Percentiles rank a stretch among this genome's conserved stretches.
Evolutionary conservation across 805 yeast species (phyloP).

Genomic region (Candida lessepsii): DNA sequence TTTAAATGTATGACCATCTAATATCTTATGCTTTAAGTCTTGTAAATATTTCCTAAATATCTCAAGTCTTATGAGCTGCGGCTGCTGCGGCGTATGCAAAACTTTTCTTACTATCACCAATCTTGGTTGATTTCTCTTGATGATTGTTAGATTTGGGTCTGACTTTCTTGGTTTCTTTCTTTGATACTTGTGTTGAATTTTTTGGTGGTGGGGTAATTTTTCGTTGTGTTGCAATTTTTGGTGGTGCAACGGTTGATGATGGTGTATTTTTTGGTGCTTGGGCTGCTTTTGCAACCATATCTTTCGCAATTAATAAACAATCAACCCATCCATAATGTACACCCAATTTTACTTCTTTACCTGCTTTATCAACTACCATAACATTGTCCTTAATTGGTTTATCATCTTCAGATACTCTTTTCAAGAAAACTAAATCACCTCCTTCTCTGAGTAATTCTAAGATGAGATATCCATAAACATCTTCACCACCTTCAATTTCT

Average conservation of each 20-base stretch:
- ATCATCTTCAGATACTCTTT: conserved; percentile 37
- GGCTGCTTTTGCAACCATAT: conserved; percentile 32
- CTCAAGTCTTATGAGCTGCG: conserved; percentile 36
- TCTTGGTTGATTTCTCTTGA: conserved; percentile 15
- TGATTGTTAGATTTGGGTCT: conserved; percentile 12
- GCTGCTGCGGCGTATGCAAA: conserved; percentile 50
- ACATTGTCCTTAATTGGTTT: conserved; percentile 24
- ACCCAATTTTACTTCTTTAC: conserved; percentile 45
- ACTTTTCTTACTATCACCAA: conserved; percentile 20
- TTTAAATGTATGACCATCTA: neutral
- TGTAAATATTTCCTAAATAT: no score
- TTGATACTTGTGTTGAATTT: neutral
- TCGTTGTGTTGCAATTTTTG: no score
- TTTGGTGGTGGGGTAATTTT: neutral
- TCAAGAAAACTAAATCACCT: conserved; percentile 54
- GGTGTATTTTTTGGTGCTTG: conserved; percentile 14
- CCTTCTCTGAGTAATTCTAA: conserved; percentile 59
- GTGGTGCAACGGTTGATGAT: neutral
- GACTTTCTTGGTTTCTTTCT: conserved; percentile 9
- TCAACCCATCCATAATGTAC: conserved; percentile 63
- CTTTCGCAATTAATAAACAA: conserved; percentile 64
- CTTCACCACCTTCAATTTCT: conserved; percentile 33
- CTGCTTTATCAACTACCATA: conserved; percentile 28
- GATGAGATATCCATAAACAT: conserved; percentile 59
- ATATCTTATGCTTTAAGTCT: no score